Conservation (phyloP, 2,329 filamentous ascomycete genomes). For the Clarireedia hainanense region DNA sequence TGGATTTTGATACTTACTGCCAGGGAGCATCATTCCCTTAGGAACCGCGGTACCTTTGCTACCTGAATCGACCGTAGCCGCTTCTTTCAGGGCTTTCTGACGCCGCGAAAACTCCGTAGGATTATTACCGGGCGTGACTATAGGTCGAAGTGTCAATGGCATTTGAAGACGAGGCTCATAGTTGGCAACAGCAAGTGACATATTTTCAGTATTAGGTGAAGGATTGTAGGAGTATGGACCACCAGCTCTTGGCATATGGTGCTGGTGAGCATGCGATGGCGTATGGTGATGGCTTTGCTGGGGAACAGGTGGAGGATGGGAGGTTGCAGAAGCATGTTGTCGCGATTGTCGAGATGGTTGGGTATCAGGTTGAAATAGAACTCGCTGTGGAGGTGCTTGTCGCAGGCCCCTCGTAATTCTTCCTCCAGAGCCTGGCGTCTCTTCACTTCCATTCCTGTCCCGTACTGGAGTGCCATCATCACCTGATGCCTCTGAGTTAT, state of each 20-base stretch:
- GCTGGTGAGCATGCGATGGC: slow-evolving; percentile 22
- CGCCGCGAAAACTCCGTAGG: slow-evolving; percentile 58
- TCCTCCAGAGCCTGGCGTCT: slow-evolving; percentile 44
- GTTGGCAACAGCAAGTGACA: slow-evolving; percentile 53
- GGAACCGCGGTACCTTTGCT: slow-evolving; percentile 33
- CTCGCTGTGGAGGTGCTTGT: slow-evolving; percentile 76
- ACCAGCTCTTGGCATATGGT: slow-evolving; percentile 26
- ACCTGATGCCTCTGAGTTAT: slow-evolving; percentile 51
- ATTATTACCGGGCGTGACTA: slow-evolving; percentile 68
- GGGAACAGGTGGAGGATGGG: slow-evolving; percentile 22
- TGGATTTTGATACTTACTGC: slow-evolving; percentile 43
- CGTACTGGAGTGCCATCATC: slow-evolving; percentile 52
- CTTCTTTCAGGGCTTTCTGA: slow-evolving; percentile 37
- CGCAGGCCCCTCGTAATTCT: slow-evolving; percentile 59
- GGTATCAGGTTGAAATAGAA: slow-evolving; percentile 78
- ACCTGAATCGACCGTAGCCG: slow-evolving; percentile 31
- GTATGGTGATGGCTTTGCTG: slow-evolving; percentile 16
- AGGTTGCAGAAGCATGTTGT: slow-evolving; percentile 45
- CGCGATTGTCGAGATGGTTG: slow-evolving; percentile 56
- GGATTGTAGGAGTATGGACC: slow-evolving; percentile 42
- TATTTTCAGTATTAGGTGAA: slow-evolving; percentile 45
- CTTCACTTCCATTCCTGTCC: slow-evolving; percentile 41
- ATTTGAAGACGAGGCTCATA: slow-evolving; percentile 61
- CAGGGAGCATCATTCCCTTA: slow-evolving; percentile 49
- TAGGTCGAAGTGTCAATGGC: slow-evolving; percentile 61